Evolutionary conservation across 495 filamentous ascomycete species (phyloP).

Genomic region (Hypoxylon lienhwacheense): DNA sequence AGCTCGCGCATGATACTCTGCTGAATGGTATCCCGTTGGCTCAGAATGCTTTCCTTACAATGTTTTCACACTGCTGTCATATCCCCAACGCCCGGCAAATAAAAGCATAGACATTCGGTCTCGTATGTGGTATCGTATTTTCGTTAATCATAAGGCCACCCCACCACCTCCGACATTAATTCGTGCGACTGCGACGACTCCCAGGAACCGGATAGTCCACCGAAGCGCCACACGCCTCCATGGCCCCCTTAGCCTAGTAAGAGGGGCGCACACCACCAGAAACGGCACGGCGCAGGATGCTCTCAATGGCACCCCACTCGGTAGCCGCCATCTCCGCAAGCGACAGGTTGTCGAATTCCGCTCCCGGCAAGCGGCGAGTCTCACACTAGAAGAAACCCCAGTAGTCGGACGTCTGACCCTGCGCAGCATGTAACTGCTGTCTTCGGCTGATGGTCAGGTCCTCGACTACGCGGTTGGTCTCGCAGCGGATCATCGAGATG

Average conservation of each 20-base stretch:
- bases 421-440: conserved; percentile 40
- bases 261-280: conserved; percentile 13
- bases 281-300: conserved; percentile 40
- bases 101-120: no score
- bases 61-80: no score
- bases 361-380: conserved; percentile 36
- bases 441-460: conserved; percentile 28
- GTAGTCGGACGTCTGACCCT: conserved; percentile 37
- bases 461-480: conserved; percentile 39
- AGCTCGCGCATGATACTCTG: no score
- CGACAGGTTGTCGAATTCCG: conserved; percentile 38
- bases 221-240: no score
- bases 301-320: conserved; percentile 49
- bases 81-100: no score
- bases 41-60: no score
- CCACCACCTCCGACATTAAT: neutral
- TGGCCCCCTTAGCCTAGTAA: neutral
- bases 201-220: neutral
- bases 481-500: conserved; percentile 53
- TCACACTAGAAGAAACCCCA: conserved; percentile 52
- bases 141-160: no score
- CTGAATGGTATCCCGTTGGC: no score
- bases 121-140: no score
- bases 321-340: conserved; percentile 37
- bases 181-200: neutral